phyloP scores from a whole-genome alignment of 1,284 basidiomycete genomes.

The Trichosporon sp. region DNA sequence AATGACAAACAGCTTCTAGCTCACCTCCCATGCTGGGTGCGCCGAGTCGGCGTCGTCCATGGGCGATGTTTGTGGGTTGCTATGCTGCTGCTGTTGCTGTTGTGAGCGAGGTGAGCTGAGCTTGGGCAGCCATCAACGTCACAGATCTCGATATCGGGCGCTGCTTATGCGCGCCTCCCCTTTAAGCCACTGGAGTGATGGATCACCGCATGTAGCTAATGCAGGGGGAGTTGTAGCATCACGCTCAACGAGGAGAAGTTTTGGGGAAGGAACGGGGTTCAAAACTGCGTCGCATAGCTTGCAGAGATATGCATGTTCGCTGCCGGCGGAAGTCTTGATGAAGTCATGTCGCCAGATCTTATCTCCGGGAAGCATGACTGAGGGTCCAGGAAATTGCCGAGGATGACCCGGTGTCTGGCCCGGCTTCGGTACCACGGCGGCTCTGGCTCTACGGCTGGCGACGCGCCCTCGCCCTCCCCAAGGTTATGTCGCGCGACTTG shows the following conservation, averaged over 20 bases:
- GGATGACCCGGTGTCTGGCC: neutral
- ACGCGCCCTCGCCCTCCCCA: no score
- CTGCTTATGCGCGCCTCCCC: neutral
- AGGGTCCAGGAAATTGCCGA: neutral
- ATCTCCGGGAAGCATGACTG: neutral
- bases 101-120: neutral
- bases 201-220: neutral
- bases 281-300: neutral
- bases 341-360: neutral
- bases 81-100: neutral
- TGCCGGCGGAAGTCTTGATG: neutral
- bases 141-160: neutral
- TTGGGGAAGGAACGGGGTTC: no score
- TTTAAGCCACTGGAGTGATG: neutral
- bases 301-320: neutral
- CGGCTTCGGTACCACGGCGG: no score
- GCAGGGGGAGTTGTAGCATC: neutral
- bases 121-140: neutral
- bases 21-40: conserved; percentile 8
- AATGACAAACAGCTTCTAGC: neutral
- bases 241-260: no score
- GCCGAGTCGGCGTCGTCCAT: conserved; percentile 7
- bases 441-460: no score
- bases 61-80: neutral
- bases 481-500: no score